Evolutionary conservation across 2,329 filamentous ascomycete species (phyloP).

Genomic region (Dothiorella sarmentorum): DNA sequence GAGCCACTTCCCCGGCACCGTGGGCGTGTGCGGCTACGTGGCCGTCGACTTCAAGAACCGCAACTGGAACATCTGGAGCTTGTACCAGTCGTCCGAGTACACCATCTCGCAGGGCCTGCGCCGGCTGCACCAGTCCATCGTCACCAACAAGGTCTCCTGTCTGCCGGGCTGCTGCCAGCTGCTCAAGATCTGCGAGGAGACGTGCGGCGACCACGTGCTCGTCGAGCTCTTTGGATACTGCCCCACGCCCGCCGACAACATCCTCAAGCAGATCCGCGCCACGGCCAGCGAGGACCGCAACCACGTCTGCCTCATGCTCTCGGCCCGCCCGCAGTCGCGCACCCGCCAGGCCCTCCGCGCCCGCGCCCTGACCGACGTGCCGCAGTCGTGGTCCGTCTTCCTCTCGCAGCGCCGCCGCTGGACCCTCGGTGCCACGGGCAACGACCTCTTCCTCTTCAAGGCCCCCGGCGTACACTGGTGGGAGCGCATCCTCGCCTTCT

Average conservation of each 20-base stretch:
- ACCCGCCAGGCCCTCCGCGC: constrained; percentile 49
- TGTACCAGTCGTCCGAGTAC: constrained; percentile 51
- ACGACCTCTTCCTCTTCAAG: constrained; percentile 50
- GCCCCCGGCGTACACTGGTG: constrained; percentile 42
- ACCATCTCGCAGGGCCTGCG: constrained; percentile 31
- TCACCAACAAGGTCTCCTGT: constrained; percentile 51
- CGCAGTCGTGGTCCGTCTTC: constrained; percentile 39
- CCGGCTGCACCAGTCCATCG: constrained; percentile 49
- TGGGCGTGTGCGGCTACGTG: constrained; percentile 50
- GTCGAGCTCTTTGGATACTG: constrained; percentile 49
- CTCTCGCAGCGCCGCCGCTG: constrained; percentile 50
- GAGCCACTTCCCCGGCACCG: constrained; percentile 38
- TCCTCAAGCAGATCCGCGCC: constrained; percentile 50
- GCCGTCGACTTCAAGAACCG: constrained; percentile 45
- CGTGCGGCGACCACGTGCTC: constrained; percentile 29
- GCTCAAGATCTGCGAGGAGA: constrained; percentile 49
- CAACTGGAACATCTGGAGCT: constrained; percentile 39
- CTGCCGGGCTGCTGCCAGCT: constrained; percentile 51
- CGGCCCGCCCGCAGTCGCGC: constrained; percentile 35
- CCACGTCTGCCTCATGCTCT: constrained; percentile 48
- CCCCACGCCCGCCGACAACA: constrained; percentile 48
- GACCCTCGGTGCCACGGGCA: constrained; percentile 49
- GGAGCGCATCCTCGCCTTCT: constrained; percentile 45
- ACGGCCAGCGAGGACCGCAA: constrained; percentile 51
- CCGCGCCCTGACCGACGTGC: constrained; percentile 44